A percentile compares a stretch with the other conserved stretches of the same genome.
phyloP scores from a whole-genome alignment of 2,329 filamentous ascomycete species.

The Fusarium heterosporum region DNA sequence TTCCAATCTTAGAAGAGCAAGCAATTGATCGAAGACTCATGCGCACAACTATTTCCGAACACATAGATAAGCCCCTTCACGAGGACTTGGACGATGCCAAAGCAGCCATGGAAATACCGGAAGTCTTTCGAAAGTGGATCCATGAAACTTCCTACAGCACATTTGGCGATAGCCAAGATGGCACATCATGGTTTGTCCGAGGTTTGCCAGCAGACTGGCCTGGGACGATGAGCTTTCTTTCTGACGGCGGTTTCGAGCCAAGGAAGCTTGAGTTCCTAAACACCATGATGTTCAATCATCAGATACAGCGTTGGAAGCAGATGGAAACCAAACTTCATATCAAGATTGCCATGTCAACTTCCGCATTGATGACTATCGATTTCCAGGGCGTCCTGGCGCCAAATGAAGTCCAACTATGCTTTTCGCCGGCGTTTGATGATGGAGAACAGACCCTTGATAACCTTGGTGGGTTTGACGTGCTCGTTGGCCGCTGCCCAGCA shows the following conservation, averaged over 20 bases:
- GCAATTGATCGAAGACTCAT: not conserved
- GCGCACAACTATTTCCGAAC: not conserved
- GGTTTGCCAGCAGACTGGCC: not conserved
- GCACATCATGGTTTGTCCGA: not conserved
- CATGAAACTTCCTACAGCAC: not conserved
- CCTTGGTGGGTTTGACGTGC: constrained; percentile 66
- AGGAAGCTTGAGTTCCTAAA: not conserved
- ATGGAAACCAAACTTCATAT: not conserved
- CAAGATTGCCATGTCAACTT: not conserved
- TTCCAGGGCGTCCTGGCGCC: constrained; percentile 1
- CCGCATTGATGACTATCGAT: not conserved
- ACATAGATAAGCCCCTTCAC: not conserved
- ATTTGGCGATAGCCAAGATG: not conserved
- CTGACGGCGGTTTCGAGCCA: not conserved
- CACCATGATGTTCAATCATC: not conserved
- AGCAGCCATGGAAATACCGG: not conserved
- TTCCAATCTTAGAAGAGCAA: not conserved
- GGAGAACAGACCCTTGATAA: not conserved
- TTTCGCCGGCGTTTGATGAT: not conserved
- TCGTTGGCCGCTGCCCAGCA: constrained; percentile 75
- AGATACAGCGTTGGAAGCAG: not conserved
- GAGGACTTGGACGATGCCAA: not conserved
- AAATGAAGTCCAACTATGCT: constrained; percentile 5
- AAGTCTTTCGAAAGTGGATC: constrained; percentile 8
- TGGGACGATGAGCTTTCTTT: not conserved